Evolutionary conservation across 306 rosid genomes (phyloP).

Genomic region (Begonia fuchsioides): DNA sequence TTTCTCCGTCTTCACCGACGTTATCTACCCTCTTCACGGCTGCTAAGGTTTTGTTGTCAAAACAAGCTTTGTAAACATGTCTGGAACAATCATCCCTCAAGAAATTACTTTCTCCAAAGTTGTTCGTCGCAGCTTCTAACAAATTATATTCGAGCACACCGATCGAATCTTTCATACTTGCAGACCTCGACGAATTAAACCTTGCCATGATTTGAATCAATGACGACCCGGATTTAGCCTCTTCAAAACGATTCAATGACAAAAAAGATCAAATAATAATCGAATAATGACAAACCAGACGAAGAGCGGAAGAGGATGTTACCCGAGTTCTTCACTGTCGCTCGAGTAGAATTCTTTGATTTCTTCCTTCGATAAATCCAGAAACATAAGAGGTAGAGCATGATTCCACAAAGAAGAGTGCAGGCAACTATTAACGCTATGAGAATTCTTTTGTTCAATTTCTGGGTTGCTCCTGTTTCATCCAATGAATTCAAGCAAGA

Average conservation of each 20-base stretch:
- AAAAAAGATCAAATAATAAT: slow-evolving; percentile 1
- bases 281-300: neutral
- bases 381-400: slow-evolving; percentile 32
- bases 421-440: slow-evolving; percentile 54
- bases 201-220: slow-evolving; percentile 28
- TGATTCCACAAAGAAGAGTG: slow-evolving; percentile 47
- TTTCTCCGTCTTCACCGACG: slow-evolving; percentile 29
- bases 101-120: slow-evolving; percentile 41
- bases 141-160: slow-evolving; percentile 53
- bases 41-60: slow-evolving; percentile 53
- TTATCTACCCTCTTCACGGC: slow-evolving; percentile 60
- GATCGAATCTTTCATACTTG: slow-evolving; percentile 42
- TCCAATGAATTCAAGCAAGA: neutral
- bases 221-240: slow-evolving; percentile 33
- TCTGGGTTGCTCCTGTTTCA: slow-evolving; percentile 42
- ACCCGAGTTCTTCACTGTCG: slow-evolving; percentile 40
- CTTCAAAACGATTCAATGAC: slow-evolving; percentile 19
- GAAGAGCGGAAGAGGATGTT: slow-evolving; percentile 7
- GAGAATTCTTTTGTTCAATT: slow-evolving; percentile 53
- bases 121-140: slow-evolving; percentile 66
- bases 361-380: slow-evolving; percentile 38
- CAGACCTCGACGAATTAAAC: slow-evolving; percentile 46
- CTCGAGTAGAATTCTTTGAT: slow-evolving; percentile 15
- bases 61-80: slow-evolving; percentile 43
- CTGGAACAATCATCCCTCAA: slow-evolving; percentile 48